phyloP scores from a whole-genome alignment of 306 rosid species.

The Corylus heterophylla region DNA sequence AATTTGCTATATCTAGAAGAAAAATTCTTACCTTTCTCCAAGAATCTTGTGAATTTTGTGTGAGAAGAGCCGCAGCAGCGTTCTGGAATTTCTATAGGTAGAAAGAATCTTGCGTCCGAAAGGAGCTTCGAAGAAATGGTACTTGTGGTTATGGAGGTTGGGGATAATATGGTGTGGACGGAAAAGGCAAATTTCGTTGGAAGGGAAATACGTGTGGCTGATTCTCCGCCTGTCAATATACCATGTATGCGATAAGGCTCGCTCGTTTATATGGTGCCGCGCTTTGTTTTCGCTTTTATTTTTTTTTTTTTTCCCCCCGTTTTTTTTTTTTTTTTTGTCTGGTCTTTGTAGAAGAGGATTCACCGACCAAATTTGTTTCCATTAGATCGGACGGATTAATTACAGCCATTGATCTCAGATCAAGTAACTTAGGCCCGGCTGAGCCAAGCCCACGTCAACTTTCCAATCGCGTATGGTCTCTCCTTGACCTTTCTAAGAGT shows the following conservation, averaged over 20 bases:
- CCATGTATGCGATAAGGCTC: slow-evolving; percentile 41
- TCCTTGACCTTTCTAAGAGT: too few species aligned
- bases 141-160: slow-evolving; percentile 36
- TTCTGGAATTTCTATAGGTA: background rate
- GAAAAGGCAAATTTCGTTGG: slow-evolving; percentile 26
- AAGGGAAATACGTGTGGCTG: slow-evolving; percentile 55
- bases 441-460: too few species aligned
- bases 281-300: background rate
- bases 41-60: background rate
- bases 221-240: slow-evolving; percentile 56
- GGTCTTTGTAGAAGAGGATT: too few species aligned
- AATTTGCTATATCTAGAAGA: slow-evolving; percentile 11
- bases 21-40: background rate
- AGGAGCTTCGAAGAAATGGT: slow-evolving; percentile 15
- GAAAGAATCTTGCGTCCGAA: background rate
- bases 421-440: too few species aligned
- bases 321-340: background rate
- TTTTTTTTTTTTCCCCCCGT: background rate
- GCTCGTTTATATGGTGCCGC: background rate
- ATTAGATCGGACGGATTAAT: too few species aligned
- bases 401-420: too few species aligned
- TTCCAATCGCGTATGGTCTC: too few species aligned
- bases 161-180: slow-evolving; percentile 44
- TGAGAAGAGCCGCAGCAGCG: background rate
- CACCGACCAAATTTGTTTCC: too few species aligned